These are phyloP conservation scores for Colletotrichum sp. DNA, from an alignment of 2,329 filamentous ascomycete species.

Conservation along the genomic window DNA sequence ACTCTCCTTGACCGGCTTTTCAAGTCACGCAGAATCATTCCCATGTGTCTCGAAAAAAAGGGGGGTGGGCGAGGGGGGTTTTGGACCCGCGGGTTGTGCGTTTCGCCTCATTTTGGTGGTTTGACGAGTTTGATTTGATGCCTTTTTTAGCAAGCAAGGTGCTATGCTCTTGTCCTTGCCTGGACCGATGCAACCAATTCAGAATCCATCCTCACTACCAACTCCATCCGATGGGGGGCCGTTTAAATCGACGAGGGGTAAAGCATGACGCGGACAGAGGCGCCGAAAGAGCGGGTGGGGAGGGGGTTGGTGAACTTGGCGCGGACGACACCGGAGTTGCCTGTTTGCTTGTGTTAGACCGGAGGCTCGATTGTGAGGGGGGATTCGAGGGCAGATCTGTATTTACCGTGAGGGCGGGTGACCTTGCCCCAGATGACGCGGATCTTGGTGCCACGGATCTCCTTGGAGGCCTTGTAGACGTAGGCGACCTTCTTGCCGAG, in stretches of 20 bases:
- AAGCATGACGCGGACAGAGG: conserved; percentile 95
- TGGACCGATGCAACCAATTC: conserved; percentile 64
- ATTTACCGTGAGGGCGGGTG: conserved; percentile 89
- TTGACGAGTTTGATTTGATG: conserved; percentile 60
- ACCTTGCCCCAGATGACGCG: conserved; percentile 99
- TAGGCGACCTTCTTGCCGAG: conserved; percentile 98
- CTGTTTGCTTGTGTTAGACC: conserved; percentile 44
- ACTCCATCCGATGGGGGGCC: conserved; percentile 56
- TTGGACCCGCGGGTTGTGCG: conserved; percentile 21
- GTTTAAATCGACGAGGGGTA: conserved; percentile 97
- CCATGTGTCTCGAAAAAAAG: conserved; percentile 12
- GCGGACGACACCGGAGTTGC: conserved; percentile 97
- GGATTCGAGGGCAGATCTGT: neutral
- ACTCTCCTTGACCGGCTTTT: neutral
- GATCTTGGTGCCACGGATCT: conserved; percentile 98
- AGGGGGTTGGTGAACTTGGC: conserved; percentile 97
- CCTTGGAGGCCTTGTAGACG: conserved; percentile 95
- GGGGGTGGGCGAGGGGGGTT: conserved; percentile 28
- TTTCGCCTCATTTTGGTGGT: conserved; percentile 27
- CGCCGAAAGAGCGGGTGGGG: conserved; percentile 94
- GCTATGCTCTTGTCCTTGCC: conserved; percentile 60
- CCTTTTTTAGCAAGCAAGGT: conserved; percentile 52
- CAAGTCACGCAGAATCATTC: conserved; percentile 19
- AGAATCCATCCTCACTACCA: conserved; percentile 67
- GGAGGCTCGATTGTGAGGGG: neutral